These are phyloP conservation scores for Ophiostoma montium DNA, from an alignment of 2,329 filamentous ascomycete genomes.

Conservation along the genomic window DNA sequence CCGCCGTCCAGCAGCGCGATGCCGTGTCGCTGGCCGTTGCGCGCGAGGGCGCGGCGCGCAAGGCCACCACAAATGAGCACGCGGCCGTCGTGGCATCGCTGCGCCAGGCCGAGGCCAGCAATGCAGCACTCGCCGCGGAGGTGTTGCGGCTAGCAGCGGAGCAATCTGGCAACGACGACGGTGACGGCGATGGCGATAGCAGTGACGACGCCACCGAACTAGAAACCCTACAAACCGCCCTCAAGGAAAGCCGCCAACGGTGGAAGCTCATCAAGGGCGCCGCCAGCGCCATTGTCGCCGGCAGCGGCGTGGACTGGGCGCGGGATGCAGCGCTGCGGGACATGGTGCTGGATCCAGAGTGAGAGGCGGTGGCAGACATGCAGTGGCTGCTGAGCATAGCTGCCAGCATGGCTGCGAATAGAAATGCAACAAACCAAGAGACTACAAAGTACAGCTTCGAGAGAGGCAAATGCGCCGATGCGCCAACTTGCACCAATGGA, in stretches of 20 bases:
- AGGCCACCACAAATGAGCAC: constrained; percentile 36
- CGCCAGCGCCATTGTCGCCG: constrained; percentile 63
- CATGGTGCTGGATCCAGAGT: constrained; percentile 56
- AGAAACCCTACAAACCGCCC: constrained; percentile 39
- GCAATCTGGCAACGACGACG: constrained; percentile 26
- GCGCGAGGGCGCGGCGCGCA: constrained; percentile 39
- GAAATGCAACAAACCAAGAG: too few species aligned
- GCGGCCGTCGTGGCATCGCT: constrained; percentile 44
- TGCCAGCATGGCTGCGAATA: too few species aligned
- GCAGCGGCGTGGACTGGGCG: constrained; percentile 74
- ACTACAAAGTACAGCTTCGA: too few species aligned
- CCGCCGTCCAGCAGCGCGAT: constrained; percentile 54
- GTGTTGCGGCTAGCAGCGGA: constrained; percentile 41
- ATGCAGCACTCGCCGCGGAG: constrained; percentile 46
- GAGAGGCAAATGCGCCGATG: too few species aligned
- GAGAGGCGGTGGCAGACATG: not conserved
- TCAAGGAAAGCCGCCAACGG: constrained; percentile 48
- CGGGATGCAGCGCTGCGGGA: constrained; percentile 51
- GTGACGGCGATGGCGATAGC: constrained; percentile 21
- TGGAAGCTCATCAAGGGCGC: constrained; percentile 68
- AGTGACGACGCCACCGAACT: constrained; percentile 34
- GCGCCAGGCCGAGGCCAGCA: constrained; percentile 40
- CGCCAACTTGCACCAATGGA: too few species aligned
- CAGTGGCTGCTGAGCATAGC: not conserved
- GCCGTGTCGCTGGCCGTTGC: constrained; percentile 48